phyloP scores from a whole-genome alignment of 768 basidiomycete genomes.

The Podaxis rugospora region DNA sequence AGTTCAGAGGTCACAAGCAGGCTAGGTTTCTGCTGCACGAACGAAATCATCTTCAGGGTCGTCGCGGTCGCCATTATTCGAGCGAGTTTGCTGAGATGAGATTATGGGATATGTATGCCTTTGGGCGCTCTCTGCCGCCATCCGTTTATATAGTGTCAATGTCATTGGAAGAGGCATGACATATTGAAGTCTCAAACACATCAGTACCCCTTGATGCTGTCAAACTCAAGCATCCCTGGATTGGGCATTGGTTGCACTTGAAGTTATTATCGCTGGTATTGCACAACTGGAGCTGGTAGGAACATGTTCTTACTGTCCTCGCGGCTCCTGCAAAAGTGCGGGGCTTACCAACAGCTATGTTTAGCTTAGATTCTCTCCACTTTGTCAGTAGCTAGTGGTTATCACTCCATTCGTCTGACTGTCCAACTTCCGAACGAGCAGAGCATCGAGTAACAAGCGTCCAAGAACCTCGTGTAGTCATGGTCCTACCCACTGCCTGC shows the following conservation, averaged over 20 bases:
- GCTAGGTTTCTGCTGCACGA: slow-evolving; percentile 33
- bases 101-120: not conserved
- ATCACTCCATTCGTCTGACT: not conserved
- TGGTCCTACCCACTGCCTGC: no score
- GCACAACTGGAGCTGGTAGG: no score
- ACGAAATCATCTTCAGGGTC: slow-evolving; percentile 17
- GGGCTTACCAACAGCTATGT: no score
- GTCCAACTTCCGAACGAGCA: not conserved
- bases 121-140: not conserved
- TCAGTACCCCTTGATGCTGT: not conserved
- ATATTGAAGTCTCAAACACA: not conserved
- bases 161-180: not conserved
- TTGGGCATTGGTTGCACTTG: no score
- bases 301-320: no score
- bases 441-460: not conserved
- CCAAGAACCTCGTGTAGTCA: not conserved
- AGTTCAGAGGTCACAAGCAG: slow-evolving; percentile 46
- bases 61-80: slow-evolving; percentile 6
- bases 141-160: not conserved
- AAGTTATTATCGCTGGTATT: no score
- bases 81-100: not conserved
- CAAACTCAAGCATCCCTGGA: not conserved
- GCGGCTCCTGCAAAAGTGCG: no score
- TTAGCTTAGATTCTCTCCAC: not conserved
- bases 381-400: not conserved